These are phyloP conservation scores for Colletotrichum lupini DNA, from an alignment of 2,329 filamentous ascomycete species.

Conservation along the genomic window DNA sequence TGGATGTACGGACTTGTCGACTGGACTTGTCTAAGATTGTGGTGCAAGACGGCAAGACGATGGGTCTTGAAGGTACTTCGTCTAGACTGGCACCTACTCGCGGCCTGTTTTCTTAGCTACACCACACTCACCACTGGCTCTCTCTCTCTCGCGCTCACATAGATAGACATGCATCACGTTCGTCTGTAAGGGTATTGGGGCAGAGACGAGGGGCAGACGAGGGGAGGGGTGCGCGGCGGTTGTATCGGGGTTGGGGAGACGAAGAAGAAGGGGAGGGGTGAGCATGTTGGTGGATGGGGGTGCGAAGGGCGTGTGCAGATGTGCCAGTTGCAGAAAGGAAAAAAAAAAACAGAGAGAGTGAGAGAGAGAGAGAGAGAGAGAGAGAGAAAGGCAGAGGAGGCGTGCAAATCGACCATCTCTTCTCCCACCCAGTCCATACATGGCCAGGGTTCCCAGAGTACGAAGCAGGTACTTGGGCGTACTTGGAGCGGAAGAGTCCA, in stretches of 20 bases:
- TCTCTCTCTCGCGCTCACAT: neutral
- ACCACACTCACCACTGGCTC: conserved; percentile 1
- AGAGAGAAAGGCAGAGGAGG: conserved; percentile 23
- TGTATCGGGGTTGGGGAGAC: conserved; percentile 29
- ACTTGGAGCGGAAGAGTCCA: conserved; percentile 28
- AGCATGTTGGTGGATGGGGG: neutral
- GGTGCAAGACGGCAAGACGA: conserved; percentile 28
- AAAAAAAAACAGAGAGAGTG: neutral
- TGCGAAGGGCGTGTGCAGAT: neutral
- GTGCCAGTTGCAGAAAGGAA: conserved; percentile 21
- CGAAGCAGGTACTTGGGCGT: conserved; percentile 30
- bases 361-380: too few species aligned
- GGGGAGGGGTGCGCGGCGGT: conserved; percentile 31
- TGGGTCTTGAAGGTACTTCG: conserved; percentile 31
- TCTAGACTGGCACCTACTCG: conserved; percentile 27
- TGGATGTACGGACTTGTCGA: conserved; percentile 26
- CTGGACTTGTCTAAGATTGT: conserved; percentile 28
- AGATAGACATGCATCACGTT: conserved; percentile 30
- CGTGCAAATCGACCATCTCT: conserved; percentile 19
- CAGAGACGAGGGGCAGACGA: conserved; percentile 9
- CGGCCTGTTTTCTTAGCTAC: conserved; percentile 26
- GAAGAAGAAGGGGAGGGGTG: conserved; percentile 1
- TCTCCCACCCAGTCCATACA: neutral
- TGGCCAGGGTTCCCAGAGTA: conserved; percentile 13
- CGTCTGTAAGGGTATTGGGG: conserved; percentile 28